Evolutionary conservation across 2,329 filamentous ascomycete species (phyloP), one percentile per base, ranked within the genome.

Genomic region (Phyllachora maydis): DNA sequence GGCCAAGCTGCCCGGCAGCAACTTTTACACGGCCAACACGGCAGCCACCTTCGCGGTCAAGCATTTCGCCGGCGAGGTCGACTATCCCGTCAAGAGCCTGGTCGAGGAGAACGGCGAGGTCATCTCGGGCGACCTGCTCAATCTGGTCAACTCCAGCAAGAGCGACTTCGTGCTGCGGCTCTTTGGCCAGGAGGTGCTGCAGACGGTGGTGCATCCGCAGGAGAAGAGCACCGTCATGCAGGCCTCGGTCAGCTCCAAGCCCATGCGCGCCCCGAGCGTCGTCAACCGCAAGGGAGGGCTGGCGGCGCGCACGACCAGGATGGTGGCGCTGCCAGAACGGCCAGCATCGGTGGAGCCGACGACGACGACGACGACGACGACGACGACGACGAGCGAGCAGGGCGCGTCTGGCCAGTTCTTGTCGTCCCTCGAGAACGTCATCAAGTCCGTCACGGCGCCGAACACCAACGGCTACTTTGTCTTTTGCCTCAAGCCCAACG

Each of bases 401-500:
- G 85, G 88, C 22, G 85, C 85, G 10, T 79, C 88, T 0, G 82
- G 77, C 3, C 88, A 98, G 43, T 98, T 92, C 49, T 54, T 98
- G 12, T 69, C 77, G 1, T 77, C 83, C 0, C 56, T 98, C 14
- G 79, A 92, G 33, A 90, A 88, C 29, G 78, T 98, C 27, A 90
- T 73, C 28, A 83, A 85, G 37, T 83, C 81, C 3, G 56, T 98
- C 21, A 75, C 69, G 3, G 69, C 77, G 3, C 65, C 73, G 4
- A 78, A 82, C 39, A 77, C 82, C 8, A 98, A 98, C 39, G 67
- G 76, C 1, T 98, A 98, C 49, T 95, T 93, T 37, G 66, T 98
- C 21, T 93, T 98, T 49, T 98, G 88, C 40, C 52, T 98, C 32
- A 98, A 98, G 50, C 85, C 88, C 12, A 98, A 98, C 36, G 88